Conservation (phyloP, 768 basidiomycete species). For the Termitomyces sp. region DNA sequence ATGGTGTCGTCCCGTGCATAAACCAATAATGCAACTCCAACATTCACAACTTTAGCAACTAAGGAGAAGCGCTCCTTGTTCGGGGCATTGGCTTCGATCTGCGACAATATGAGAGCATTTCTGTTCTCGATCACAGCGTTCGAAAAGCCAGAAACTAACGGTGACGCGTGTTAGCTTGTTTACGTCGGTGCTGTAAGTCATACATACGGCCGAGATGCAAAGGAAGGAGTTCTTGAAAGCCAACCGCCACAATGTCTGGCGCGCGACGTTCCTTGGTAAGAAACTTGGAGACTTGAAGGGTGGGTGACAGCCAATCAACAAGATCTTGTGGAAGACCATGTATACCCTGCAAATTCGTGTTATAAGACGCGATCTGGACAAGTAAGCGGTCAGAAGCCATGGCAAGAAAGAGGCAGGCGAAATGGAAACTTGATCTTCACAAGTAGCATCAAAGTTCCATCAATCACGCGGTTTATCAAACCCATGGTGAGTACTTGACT, state of each 20-base stretch:
- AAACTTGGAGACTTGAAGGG: slow-evolving; percentile 71
- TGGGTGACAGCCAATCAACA: slow-evolving; percentile 89
- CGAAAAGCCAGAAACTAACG: slow-evolving; percentile 75
- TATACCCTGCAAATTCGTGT: slow-evolving; percentile 84
- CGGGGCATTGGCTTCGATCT: slow-evolving; percentile 69
- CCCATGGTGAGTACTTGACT: no score
- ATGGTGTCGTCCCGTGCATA: slow-evolving; percentile 76
- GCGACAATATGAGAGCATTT: slow-evolving; percentile 67
- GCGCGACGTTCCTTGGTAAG: slow-evolving; percentile 60
- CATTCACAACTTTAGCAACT: slow-evolving; percentile 77
- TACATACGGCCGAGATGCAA: slow-evolving; percentile 81
- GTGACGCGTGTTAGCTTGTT: slow-evolving; percentile 6
- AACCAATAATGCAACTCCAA: slow-evolving; percentile 84
- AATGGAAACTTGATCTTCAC: background rate
- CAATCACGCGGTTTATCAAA: no score
- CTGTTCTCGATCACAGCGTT: slow-evolving; percentile 64
- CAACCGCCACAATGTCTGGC: slow-evolving; percentile 87
- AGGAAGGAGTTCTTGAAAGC: slow-evolving; percentile 91
- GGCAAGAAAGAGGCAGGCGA: background rate
- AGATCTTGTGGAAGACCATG: slow-evolving; percentile 77
- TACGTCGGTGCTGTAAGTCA: background rate
- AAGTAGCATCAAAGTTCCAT: background rate
- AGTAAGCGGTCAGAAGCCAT: slow-evolving; percentile 37
- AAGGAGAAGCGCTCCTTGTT: slow-evolving; percentile 75
- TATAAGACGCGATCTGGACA: slow-evolving; percentile 86